Evolutionary conservation across 2,329 filamentous ascomycete species (phyloP).

Genomic region (Teratosphaeria destructans): DNA sequence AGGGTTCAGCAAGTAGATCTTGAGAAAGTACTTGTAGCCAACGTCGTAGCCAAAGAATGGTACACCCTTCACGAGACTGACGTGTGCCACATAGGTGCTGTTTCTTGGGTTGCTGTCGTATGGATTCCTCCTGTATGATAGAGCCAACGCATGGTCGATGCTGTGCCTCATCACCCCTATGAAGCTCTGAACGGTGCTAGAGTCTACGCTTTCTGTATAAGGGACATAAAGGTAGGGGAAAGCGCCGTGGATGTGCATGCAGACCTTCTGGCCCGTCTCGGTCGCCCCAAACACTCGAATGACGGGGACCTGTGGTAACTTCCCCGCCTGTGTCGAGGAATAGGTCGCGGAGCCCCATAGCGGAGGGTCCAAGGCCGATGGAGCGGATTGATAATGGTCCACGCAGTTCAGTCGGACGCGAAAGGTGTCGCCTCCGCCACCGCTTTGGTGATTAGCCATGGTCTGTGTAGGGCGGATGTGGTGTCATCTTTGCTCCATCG

Average conservation of each 20-base stretch:
- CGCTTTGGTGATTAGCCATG: conserved; percentile 17
- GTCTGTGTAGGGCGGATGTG: conserved; percentile 10
- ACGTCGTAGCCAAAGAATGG: conserved; percentile 96
- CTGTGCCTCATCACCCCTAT: conserved; percentile 71
- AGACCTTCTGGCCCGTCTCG: conserved; percentile 90
- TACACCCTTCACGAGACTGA: conserved; percentile 82
- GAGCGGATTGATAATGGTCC: conserved; percentile 79
- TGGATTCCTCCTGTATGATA: conserved; percentile 70
- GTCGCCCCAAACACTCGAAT: conserved; percentile 87
- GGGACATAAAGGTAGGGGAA: conserved; percentile 87
- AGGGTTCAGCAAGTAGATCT: conserved; percentile 89
- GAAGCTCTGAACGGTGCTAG: conserved; percentile 55
- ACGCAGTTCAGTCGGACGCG: conserved; percentile 89
- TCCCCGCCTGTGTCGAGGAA: conserved; percentile 47
- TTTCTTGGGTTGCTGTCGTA: conserved; percentile 48
- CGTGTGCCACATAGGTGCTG: conserved; percentile 71
- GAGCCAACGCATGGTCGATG: conserved; percentile 79
- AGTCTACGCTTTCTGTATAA: conserved; percentile 16
- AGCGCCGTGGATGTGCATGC: conserved; percentile 88
- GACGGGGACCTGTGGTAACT: conserved; percentile 67
- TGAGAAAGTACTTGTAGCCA: conserved; percentile 81
- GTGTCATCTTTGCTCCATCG: conserved; percentile 16
- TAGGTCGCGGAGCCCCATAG: conserved; percentile 46
- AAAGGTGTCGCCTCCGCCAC: conserved; percentile 40
- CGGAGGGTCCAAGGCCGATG: conserved; percentile 70